Base-by-base conservation (phyloP, 352 stramenopile species). In the Pythium aquatile region DNA sequence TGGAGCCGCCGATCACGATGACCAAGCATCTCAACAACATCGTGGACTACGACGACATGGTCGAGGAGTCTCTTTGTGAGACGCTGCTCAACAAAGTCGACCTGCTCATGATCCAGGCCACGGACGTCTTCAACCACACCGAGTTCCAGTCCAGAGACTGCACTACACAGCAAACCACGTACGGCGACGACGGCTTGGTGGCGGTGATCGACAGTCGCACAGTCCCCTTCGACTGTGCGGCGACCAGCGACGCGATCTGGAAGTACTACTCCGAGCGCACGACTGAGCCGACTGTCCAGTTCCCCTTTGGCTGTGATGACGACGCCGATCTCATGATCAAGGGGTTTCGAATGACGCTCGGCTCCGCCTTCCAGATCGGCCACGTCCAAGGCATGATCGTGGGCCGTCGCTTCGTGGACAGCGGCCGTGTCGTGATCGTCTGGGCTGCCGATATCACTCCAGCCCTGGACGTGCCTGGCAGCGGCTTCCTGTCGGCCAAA, bases 301-400 rank as follows among this genome's bases (percentile, higher is more conserved):
- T 32, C 7, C 53, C 53, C 2, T 40, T 39, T n/a, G 39, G 58
- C 28, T 1, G n/a, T 3, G 26, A 33, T 1, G 39, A 55, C 2
- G 32, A 58, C n/a, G 35, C 51, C 2, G 39, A 66, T 42, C 14
- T 55, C 5, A 66, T 66, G 59, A 66, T 66, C 59, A 59, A 59
- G 20, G 49, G 48, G 3, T 66, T 66, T 28, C 37, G 37, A 6
- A 58, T 64, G 58, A 58, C 32, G 4, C 49, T 58, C 0, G 49
- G 32, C 11, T 7, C 51, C 2, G 48, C 35, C 17, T 33, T 58
- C 17, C 24, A 66, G 24, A 39, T 46, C 6, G 37, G 49, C 8
- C 13, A 6, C 17, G 35, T 58, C n/a, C 33, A 58, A 28, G 59
- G 59, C 9, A 16, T 66, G 49, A 66, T 66, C 20, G 59, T 66